Evolutionary conservation across 148 eudicot species (phyloP), one percentile per base, ranked within the genome.

Genomic region (Persicaria tinctoria): DNA sequence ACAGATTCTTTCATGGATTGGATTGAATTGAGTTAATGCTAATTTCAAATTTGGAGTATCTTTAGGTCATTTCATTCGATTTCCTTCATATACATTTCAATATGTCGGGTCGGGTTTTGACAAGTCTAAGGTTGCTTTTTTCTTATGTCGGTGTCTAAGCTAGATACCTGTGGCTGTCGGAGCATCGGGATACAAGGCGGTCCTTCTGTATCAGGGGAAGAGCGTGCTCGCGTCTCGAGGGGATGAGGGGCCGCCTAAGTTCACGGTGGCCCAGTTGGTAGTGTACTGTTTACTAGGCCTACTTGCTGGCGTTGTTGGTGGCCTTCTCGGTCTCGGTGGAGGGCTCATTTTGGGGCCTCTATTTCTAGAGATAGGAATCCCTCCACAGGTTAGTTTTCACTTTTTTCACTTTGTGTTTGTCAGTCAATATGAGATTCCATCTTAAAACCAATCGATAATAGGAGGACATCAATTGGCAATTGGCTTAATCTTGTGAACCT

Each of bases 291-390:
- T 60, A 4, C 72, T 77, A 44, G 95, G 88, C 48, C 46, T 90
- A 70, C 64, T 74, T 18, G 90, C 90, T 75, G 95, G 94, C 44
- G 75, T 86, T 46, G 86, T 90, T 10, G 95, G 95, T 38, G 95
- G 95, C 27, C 75, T 90, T 50, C 89, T 90, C 51, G 95, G 95
- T 57, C 87, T 90, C 13, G 95, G 95, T 16, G 95, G 95, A 57
- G 95, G 95, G 51, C 83, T 88, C 55, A 84, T 90, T 56, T 18
- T 90, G 46, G 95, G 88, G 14, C 90, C 95, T 20, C 70, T 90
- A 51, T 88, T 88, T 75, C 77, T 90, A 3, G 95, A 88, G 74
- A 76, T 90, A 49, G 90, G 91, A 79, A 83, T 88, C 60, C 88
- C 88, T 70, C 95, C 91, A 68, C 87, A 88, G 90, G 95, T 68